Conservation (phyloP, 352 stramenopile genomes). For the Albugo candida region DNA sequence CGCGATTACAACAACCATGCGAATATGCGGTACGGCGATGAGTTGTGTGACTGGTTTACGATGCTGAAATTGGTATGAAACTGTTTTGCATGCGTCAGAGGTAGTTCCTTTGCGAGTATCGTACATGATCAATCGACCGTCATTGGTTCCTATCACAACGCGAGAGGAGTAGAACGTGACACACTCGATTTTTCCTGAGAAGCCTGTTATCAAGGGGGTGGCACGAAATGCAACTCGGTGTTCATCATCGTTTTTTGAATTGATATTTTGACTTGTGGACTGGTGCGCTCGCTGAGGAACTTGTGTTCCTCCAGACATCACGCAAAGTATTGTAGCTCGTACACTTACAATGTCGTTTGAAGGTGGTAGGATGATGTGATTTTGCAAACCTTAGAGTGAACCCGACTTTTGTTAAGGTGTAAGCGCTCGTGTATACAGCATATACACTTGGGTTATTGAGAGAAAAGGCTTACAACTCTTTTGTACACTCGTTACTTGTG, state of each 20-base stretch:
- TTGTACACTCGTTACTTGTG: too few species aligned
- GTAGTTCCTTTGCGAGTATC: slow-evolving; percentile 68
- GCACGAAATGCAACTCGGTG: slow-evolving; percentile 53
- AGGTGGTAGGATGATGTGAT: too few species aligned
- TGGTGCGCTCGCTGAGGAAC: too few species aligned
- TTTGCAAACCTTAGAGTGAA: too few species aligned
- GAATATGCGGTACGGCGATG: slow-evolving; percentile 68
- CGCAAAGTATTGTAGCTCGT: too few species aligned
- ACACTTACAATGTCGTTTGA: too few species aligned
- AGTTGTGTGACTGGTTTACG: slow-evolving; percentile 58
- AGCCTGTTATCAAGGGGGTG: slow-evolving; percentile 44
- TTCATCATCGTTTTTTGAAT: neutral
- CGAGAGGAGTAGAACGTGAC: slow-evolving; percentile 77
- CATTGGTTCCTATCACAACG: slow-evolving; percentile 58
- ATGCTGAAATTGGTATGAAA: slow-evolving; percentile 53
- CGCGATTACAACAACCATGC: slow-evolving; percentile 66
- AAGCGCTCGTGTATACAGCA: too few species aligned
- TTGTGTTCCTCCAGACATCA: too few species aligned
- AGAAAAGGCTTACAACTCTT: too few species aligned
- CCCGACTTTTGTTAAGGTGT: too few species aligned
- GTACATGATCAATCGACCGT: slow-evolving; percentile 71
- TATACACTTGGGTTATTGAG: too few species aligned
- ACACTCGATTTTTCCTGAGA: slow-evolving; percentile 67
- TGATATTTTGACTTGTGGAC: too few species aligned
- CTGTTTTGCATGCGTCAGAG: slow-evolving; percentile 13